These are phyloP conservation scores for Gilbertella persicaria DNA, from an alignment of 371 early-diverging fungal genomes.

Conservation along the genomic window DNA sequence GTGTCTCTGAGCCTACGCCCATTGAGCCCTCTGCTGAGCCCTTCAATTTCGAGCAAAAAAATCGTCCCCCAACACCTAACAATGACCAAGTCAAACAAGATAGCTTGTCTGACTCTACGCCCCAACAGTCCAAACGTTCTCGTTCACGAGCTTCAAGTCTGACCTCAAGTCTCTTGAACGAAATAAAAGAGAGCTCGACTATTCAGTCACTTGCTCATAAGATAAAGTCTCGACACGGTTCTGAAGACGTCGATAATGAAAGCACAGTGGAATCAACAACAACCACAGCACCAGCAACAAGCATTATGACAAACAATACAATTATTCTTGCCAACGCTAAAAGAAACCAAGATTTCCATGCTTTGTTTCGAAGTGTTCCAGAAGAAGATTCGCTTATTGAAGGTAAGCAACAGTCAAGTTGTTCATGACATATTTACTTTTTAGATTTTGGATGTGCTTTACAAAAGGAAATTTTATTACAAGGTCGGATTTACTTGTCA, in stretches of 20 bases:
- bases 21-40: slow-evolving; percentile 17
- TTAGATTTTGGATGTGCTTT: slow-evolving; percentile 89
- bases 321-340: slow-evolving; percentile 47
- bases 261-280: no score
- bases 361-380: slow-evolving; percentile 67
- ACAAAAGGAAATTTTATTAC: slow-evolving; percentile 91
- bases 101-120: background rate
- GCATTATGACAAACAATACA: background rate
- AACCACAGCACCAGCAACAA: slow-evolving; percentile 74
- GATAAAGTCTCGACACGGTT: slow-evolving; percentile 13
- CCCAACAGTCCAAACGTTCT: slow-evolving; percentile 11
- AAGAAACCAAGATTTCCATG: slow-evolving; percentile 64
- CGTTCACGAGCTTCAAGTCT: slow-evolving; percentile 29
- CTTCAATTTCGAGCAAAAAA: slow-evolving; percentile 1
- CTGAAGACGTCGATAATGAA: background rate
- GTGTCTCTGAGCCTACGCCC: slow-evolving; percentile 24
- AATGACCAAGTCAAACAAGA: no score
- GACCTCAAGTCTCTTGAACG: slow-evolving; percentile 23
- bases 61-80: background rate
- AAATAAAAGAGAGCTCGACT: slow-evolving; percentile 22
- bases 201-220: slow-evolving; percentile 20
- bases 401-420: slow-evolving; percentile 37
- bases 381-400: slow-evolving; percentile 66
- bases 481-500: slow-evolving; percentile 89
- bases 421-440: background rate